phyloP scores from a whole-genome alignment of 345 rosid genomes.

The Acer saccharum region DNA sequence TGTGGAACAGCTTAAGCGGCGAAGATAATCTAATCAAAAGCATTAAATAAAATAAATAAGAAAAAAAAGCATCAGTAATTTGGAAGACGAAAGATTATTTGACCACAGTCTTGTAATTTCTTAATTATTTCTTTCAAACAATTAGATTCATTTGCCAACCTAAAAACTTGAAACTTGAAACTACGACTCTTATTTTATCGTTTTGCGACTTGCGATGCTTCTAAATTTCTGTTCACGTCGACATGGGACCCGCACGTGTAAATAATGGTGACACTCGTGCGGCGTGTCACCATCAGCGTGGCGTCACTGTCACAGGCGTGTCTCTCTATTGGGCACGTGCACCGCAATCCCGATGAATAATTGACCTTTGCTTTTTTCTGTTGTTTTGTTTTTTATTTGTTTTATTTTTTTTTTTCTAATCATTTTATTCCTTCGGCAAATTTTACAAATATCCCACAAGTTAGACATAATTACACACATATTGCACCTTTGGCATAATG shows the following conservation, averaged over 20 bases:
- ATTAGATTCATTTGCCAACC: slow-evolving; percentile 1
- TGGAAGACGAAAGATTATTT: neutral
- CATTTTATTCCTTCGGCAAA: neutral
- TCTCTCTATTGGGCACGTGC: slow-evolving; percentile 33
- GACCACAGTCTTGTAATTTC: slow-evolving; percentile 25
- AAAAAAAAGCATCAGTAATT: neutral
- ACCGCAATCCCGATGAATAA: slow-evolving; percentile 33
- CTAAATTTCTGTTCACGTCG: slow-evolving; percentile 17
- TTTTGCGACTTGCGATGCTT: slow-evolving; percentile 2
- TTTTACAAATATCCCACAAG: too few species aligned
- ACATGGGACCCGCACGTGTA: slow-evolving; percentile 10
- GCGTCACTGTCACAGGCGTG: slow-evolving; percentile 13
- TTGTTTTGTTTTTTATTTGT: too few species aligned
- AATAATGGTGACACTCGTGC: slow-evolving; percentile 35
- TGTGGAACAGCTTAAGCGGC: neutral
- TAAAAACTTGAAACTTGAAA: neutral
- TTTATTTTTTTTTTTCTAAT: too few species aligned
- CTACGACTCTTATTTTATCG: slow-evolving; percentile 37
- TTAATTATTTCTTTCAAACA: neutral
- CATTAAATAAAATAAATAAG: neutral
- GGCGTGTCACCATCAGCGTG: slow-evolving; percentile 21
- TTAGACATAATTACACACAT: too few species aligned
- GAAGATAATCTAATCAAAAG: neutral
- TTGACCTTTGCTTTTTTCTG: too few species aligned
- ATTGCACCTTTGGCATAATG: too few species aligned